Evolutionary conservation across 2,329 filamentous ascomycete genomes (phyloP), one percentile per base, ranked within the genome.

Genomic region (Plenodomus tracheiphilus): DNA sequence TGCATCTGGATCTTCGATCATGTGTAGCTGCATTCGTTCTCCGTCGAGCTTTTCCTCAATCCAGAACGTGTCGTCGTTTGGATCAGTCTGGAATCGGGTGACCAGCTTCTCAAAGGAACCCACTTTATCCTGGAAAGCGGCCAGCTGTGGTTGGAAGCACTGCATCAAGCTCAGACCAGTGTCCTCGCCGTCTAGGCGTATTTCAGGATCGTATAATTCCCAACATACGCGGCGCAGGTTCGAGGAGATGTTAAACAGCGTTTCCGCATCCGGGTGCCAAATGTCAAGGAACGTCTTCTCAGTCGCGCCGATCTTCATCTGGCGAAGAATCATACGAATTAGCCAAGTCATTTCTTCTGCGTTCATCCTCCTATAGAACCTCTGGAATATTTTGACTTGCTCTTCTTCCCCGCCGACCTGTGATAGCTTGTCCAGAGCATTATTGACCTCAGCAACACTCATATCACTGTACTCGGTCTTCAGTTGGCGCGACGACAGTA

Each of bases 21-120:
- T 92, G 71, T 99, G 94, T 68, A 99, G 81, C 71, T 99, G 94
- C 87, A 99, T 97, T 20, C 94, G 84, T 74, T 99, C 94, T 1
- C 94, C 94, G 60, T 99, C 94, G 8, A 99, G 78, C 72, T 99
- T 99, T 74, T 99, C 94, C 71, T 99, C 94, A 40, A 97, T 94
- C 91, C 92, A 97, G 66, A 95, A 99, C 8, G 88, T 84, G 0
- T 81, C 78, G 43, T 95, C 86, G 0, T 89, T 85, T 19, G 86
- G 82, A 0, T 84, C 86, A 0, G 81, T 79, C 2, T 84, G 82
- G 73, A 87, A 83, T 38, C 76, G 85, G 16, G 84, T 78, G 1
- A 95, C 84, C 82, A 95, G 90, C 65, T 85, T 88, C 46, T 91
- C 83, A 59, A 96, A 90, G 0, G 86, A 85, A 10, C 66, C 68